phyloP scores from a whole-genome alignment of 2,329 filamentous ascomycete species.

The Sporothrix protearum region DNA sequence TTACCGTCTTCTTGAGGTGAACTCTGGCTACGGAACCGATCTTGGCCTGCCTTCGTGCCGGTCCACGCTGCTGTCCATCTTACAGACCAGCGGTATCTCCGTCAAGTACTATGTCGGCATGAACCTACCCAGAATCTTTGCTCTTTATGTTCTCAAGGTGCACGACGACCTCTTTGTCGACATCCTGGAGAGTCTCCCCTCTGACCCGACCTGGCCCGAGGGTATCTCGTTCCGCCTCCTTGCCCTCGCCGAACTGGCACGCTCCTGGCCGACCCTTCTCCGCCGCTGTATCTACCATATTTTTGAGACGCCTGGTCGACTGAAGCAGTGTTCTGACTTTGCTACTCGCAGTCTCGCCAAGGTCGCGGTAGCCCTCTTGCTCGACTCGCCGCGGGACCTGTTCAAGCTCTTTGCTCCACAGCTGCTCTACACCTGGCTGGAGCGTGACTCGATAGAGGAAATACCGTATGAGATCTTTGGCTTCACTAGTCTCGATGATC shows the following conservation, averaged over 20 bases:
- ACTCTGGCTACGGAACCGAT: conserved; percentile 63
- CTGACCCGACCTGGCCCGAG: conserved; percentile 66
- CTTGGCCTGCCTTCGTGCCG: conserved; percentile 57
- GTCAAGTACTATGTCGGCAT: conserved; percentile 75
- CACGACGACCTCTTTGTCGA: conserved; percentile 85
- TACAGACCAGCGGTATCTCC: conserved; percentile 61
- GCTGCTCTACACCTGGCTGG: conserved; percentile 86
- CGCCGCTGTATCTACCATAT: conserved; percentile 88
- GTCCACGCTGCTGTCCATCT: conserved; percentile 70
- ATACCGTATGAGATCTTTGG: conserved; percentile 86
- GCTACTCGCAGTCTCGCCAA: conserved; percentile 67
- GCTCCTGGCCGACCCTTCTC: conserved; percentile 79
- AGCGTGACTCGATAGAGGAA: conserved; percentile 59
- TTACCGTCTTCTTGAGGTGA: conserved; percentile 62
- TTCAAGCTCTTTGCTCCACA: conserved; percentile 86
- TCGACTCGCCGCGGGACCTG: conserved; percentile 65
- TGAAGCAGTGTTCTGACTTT: conserved; percentile 62
- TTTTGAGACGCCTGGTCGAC: conserved; percentile 80
- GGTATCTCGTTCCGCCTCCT: conserved; percentile 82
- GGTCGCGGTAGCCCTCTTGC: conserved; percentile 62
- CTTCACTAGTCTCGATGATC: conserved; percentile 63
- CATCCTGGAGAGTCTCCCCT: conserved; percentile 73
- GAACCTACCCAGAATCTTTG: conserved; percentile 70
- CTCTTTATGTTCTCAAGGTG: conserved; percentile 72
- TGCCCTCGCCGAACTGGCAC: conserved; percentile 71